Conservation (phyloP, 106 monocot genomes). For the Xerophyta viscosa region DNA sequence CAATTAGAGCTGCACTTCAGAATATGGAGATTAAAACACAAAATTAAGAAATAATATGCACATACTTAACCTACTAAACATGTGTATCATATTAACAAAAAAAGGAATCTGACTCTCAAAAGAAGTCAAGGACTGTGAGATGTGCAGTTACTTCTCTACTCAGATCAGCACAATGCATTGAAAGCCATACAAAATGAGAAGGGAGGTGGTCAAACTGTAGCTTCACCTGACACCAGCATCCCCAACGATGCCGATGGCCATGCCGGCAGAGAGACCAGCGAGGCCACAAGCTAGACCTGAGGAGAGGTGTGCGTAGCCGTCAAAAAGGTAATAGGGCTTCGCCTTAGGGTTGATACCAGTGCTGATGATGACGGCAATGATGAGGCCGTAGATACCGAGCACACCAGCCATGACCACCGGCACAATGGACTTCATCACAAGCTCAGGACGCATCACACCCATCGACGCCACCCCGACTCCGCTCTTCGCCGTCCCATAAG, state of each 20-base stretch:
- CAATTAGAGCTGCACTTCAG: too few relatives aligned
- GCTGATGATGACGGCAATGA: constrained; percentile 41
- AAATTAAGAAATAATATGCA: too few relatives aligned
- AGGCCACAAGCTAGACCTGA: constrained; percentile 27
- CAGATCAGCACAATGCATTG: too few relatives aligned
- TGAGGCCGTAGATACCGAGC: constrained; percentile 24
- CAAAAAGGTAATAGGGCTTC: constrained; percentile 23
- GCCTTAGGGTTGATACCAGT: constrained; percentile 54
- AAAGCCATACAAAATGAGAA: too few relatives aligned
- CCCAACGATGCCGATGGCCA: constrained; percentile 33
- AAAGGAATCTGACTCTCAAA: too few relatives aligned
- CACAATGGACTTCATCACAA: constrained; percentile 39
- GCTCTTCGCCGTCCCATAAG: constrained; percentile 28
- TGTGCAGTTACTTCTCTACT: too few relatives aligned
- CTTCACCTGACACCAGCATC: constrained; percentile 32
- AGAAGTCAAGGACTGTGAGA: too few relatives aligned
- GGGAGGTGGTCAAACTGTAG: too few relatives aligned
- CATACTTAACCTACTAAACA: too few relatives aligned
- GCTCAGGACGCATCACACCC: constrained; percentile 30
- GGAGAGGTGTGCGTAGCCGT: constrained; percentile 32
- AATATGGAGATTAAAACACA: too few relatives aligned
- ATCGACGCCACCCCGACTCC: constrained; percentile 35
- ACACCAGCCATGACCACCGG: constrained; percentile 37
- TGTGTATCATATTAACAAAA: too few relatives aligned
- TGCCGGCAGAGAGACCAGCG: constrained; percentile 23